phyloP scores from a whole-genome alignment of 768 basidiomycete species.

The Coprinellus aureogranulatus region DNA sequence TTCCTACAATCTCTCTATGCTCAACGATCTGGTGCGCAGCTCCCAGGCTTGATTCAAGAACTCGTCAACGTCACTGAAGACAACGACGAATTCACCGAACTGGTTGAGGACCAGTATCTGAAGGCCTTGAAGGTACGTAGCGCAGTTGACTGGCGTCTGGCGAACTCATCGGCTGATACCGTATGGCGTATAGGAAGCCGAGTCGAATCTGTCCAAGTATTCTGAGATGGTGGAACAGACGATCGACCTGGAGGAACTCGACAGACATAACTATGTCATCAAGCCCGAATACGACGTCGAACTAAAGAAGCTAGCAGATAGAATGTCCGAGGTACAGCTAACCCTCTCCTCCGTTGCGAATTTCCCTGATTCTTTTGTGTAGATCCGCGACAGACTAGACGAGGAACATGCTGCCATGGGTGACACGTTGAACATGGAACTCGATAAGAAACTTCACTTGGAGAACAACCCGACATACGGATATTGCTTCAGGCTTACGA shows the following conservation, averaged over 20 bases:
- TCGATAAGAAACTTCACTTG: constrained; percentile 93
- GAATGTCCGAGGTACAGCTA: constrained; percentile 52
- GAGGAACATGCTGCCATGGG: constrained; percentile 72
- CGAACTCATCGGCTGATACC: too few relatives aligned
- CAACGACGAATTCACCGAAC: constrained; percentile 37
- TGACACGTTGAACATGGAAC: constrained; percentile 70
- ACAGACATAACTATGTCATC: constrained; percentile 85
- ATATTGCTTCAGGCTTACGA: constrained; percentile 90
- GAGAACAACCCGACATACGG: constrained; percentile 89
- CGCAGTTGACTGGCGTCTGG: not conserved
- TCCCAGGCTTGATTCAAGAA: not conserved
- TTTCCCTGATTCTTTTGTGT: not conserved
- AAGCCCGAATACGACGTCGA: constrained; percentile 86
- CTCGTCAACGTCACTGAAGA: not conserved
- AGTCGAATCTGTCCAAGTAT: constrained; percentile 68
- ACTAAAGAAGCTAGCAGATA: constrained; percentile 64
- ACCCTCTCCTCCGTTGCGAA: not conserved
- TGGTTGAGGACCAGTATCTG: constrained; percentile 72
- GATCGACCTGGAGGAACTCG: constrained; percentile 83
- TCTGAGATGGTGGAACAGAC: constrained; percentile 95
- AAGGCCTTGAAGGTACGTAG: constrained; percentile 52
- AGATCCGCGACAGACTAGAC: constrained; percentile 79
- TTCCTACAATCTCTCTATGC: not conserved
- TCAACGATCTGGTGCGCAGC: not conserved
- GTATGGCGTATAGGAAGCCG: constrained; percentile 61